A percentile compares a stretch with the other conserved stretches of the same genome.
phyloP scores from a whole-genome alignment of 257 asterid genomes.

The Pogostemon cablin region DNA sequence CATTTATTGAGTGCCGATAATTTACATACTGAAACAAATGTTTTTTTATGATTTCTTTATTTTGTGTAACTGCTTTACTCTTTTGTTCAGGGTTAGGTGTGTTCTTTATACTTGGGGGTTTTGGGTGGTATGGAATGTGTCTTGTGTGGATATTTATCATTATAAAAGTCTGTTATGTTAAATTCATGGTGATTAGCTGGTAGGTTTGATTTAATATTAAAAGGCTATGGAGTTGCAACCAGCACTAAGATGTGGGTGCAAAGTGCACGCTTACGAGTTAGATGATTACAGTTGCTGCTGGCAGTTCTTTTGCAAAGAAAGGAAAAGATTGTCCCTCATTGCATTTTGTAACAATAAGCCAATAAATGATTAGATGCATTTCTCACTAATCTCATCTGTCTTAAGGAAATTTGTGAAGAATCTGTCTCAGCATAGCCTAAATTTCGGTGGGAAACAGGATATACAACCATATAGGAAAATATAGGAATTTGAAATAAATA shows the following conservation, averaged over 20 bases:
- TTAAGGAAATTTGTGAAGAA: neutral
- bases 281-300: neutral
- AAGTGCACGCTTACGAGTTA: neutral
- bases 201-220: constrained; percentile 7
- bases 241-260: neutral
- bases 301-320: neutral
- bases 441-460: neutral
- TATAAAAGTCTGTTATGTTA: constrained; percentile 5
- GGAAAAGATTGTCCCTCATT: neutral
- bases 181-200: constrained; percentile 13
- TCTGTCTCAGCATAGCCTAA: neutral
- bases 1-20: constrained; percentile 1
- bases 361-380: neutral
- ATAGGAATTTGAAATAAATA: neutral
- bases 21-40: constrained; percentile 10
- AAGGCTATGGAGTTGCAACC: neutral
- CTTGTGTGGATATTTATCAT: neutral
- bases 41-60: neutral
- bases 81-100: constrained; percentile 12
- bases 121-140: neutral
- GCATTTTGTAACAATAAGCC: constrained; percentile 16
- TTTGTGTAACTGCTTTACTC: constrained; percentile 1
- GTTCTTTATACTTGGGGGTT: neutral
- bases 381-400: neutral
- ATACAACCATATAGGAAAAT: constrained; percentile 1